These are phyloP conservation scores for Blepharisma japonicum DNA, from an alignment of 73 alveolate species.

Conservation along the genomic window DNA sequence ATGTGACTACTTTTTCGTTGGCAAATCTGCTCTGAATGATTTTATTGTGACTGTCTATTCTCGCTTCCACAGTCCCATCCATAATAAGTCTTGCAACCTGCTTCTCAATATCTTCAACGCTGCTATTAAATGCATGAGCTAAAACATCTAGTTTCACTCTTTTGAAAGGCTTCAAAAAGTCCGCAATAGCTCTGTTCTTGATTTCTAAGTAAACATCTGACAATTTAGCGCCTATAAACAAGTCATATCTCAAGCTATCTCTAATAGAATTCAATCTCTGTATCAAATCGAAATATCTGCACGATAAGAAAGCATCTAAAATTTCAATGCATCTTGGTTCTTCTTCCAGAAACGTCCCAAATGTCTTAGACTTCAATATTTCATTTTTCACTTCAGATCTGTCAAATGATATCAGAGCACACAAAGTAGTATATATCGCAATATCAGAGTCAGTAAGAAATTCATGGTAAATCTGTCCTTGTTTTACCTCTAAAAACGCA, in stretches of 20 bases:
- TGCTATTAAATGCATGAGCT: neutral
- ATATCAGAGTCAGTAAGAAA: neutral
- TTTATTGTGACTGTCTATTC: slow-evolving; percentile 9
- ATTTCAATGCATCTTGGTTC: neutral
- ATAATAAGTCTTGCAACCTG: neutral
- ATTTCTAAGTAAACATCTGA: neutral
- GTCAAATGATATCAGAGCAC: slow-evolving; percentile 18
- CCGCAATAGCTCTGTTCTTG: neutral
- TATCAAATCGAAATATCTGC: neutral
- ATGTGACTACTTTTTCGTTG: neutral
- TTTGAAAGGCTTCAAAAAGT: slow-evolving; percentile 8
- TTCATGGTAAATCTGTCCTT: neutral
- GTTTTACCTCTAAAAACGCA: neutral
- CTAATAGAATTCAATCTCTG: neutral
- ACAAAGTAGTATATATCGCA: neutral
- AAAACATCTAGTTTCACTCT: neutral
- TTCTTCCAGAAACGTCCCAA: neutral
- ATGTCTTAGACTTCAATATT: slow-evolving; percentile 4
- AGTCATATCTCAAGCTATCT: neutral
- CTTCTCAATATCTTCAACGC: neutral
- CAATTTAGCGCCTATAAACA: neutral
- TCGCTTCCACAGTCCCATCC: slow-evolving; percentile 10
- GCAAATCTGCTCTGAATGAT: neutral
- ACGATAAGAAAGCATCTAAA: neutral
- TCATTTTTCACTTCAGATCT: neutral